Evolutionary conservation across 805 yeast genomes (phyloP).

Genomic region (Starmerella sirachaensis): DNA sequence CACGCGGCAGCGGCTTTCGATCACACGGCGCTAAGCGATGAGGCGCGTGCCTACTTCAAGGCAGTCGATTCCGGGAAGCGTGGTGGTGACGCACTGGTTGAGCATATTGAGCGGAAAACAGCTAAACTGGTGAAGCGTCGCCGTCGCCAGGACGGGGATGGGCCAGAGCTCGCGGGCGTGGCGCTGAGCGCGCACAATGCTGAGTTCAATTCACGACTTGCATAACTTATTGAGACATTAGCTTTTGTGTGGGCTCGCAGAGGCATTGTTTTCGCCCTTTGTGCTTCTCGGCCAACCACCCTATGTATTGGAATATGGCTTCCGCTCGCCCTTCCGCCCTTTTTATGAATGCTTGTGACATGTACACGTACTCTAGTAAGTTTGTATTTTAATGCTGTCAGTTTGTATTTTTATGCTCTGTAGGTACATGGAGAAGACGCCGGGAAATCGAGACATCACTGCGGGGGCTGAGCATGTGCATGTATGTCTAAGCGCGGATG

Average conservation of each 20-base stretch:
- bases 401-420: too few species aligned
- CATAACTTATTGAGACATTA: background rate
- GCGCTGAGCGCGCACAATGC: conserved; percentile 1
- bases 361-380: too few species aligned
- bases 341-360: too few species aligned
- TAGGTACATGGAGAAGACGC: too few species aligned
- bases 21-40: conserved; percentile 1
- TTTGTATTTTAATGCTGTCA: too few species aligned
- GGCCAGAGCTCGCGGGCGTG: conserved; percentile 1
- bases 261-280: background rate
- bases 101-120: conserved; percentile 4
- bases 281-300: too few species aligned
- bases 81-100: conserved; percentile 13
- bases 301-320: too few species aligned
- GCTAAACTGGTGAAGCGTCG: conserved; percentile 2
- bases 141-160: background rate
- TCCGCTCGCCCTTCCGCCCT: too few species aligned
- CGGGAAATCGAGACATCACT: too few species aligned
- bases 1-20: background rate
- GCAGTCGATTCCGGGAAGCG: conserved; percentile 5
- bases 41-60: conserved; percentile 8
- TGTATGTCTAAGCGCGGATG: too few species aligned
- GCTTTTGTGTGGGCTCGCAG: background rate
- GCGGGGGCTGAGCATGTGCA: too few species aligned
- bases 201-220: background rate